phyloP scores from a whole-genome alignment of 257 asterid genomes.

The Salvia miltiorrhiza region DNA sequence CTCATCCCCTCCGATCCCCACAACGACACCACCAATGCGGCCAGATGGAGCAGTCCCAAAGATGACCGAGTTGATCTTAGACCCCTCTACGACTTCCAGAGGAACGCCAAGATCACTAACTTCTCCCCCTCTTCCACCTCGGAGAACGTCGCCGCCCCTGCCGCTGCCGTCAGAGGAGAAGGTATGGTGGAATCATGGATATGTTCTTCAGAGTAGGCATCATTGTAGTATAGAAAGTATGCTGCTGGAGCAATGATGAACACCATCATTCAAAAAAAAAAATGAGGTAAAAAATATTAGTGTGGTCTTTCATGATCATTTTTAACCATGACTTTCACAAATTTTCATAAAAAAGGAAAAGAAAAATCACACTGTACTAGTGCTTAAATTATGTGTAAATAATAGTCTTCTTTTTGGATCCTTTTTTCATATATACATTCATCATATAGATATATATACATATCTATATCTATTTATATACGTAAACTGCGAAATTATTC shows the following conservation, averaged over 20 bases:
- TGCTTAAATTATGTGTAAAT: constrained; percentile 53
- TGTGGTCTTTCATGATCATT: constrained; percentile 27
- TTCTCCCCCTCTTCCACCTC: constrained; percentile 10
- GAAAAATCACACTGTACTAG: constrained; percentile 9
- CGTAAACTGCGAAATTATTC: background rate
- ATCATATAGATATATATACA: background rate
- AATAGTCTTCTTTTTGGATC: constrained; percentile 33
- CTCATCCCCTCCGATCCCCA: constrained; percentile 38
- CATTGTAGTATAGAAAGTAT: constrained; percentile 27
- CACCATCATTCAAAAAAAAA: constrained; percentile 20
- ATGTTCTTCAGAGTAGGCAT: constrained; percentile 59
- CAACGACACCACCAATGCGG: constrained; percentile 4
- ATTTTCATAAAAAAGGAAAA: background rate
- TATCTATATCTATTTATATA: background rate
- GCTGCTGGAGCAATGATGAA: constrained; percentile 32
- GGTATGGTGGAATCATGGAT: constrained; percentile 83
- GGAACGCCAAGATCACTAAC: constrained; percentile 4
- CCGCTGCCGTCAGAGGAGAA: constrained; percentile 21
- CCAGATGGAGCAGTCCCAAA: constrained; percentile 9
- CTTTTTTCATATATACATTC: background rate
- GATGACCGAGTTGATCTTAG: background rate
- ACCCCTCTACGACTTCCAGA: constrained; percentile 3
- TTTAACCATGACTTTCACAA: constrained; percentile 39
- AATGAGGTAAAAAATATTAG: constrained; percentile 16
- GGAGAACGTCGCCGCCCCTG: constrained; percentile 5